A percentile compares a stretch with the other conserved stretches of the same genome.
phyloP scores from a whole-genome alignment of 2,329 filamentous ascomycete genomes.

The Colletotrichum agaves region DNA sequence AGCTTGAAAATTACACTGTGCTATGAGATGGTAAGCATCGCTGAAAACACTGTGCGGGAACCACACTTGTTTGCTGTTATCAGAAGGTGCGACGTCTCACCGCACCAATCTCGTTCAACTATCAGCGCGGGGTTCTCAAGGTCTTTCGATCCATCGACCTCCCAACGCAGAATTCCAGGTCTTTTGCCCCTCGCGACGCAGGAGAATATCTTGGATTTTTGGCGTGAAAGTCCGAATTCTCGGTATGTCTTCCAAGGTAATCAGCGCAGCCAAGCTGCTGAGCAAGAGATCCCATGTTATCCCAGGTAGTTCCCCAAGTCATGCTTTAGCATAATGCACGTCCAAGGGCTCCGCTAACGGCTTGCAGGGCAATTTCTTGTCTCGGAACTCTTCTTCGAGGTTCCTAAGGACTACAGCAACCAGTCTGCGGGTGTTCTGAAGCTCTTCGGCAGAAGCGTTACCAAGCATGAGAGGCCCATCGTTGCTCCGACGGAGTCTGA shows the following conservation, averaged over 20 bases:
- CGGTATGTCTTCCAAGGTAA: slow-evolving; percentile 38
- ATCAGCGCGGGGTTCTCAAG: slow-evolving; percentile 23
- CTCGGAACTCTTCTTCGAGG: slow-evolving; percentile 87
- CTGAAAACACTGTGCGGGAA: slow-evolving; percentile 16
- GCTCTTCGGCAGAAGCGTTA: slow-evolving; percentile 81
- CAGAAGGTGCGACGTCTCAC: slow-evolving; percentile 34
- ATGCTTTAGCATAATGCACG: not conserved
- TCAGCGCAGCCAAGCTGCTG: slow-evolving; percentile 52
- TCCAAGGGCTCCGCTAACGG: not conserved
- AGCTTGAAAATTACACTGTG: not conserved
- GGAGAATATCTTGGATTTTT: no score
- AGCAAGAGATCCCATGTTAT: slow-evolving; percentile 55
- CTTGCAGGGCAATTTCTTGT: slow-evolving; percentile 75
- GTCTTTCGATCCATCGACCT: not conserved
- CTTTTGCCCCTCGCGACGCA: not conserved
- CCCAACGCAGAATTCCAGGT: not conserved
- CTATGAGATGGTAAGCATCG: not conserved
- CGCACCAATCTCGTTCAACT: slow-evolving; percentile 17
- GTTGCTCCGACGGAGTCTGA: slow-evolving; percentile 53
- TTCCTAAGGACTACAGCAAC: slow-evolving; percentile 81
- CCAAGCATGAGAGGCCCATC: slow-evolving; percentile 72
- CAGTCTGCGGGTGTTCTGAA: slow-evolving; percentile 70
- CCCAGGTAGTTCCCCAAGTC: slow-evolving; percentile 40
- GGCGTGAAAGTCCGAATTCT: no score
- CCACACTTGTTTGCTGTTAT: slow-evolving; percentile 17